A percentile compares a stretch with the other conserved stretches of the same genome.
These are phyloP conservation scores for Chloris gayana DNA, from an alignment of 176 grass and related monocot genomes.

Conservation along the genomic window DNA sequence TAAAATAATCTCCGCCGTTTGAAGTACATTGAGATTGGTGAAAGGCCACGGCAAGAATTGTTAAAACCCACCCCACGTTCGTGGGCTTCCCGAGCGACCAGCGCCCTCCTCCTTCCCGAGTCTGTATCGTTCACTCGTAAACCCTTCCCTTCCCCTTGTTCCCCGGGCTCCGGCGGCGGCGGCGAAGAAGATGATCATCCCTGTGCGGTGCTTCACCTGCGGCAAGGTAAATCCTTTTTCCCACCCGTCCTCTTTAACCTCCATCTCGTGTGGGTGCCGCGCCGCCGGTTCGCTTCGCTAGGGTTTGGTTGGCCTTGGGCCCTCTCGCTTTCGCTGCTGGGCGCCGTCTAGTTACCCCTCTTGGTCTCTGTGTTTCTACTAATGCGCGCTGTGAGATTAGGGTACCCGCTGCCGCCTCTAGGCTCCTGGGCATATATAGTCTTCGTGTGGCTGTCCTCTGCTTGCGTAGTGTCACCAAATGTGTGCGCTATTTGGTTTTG, in stretches of 20 bases:
- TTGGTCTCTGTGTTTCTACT: neutral
- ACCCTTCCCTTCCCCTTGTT: slow-evolving; percentile 3
- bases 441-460: neutral
- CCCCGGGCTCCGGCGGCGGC: slow-evolving; percentile 11
- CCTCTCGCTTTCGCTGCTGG: neutral
- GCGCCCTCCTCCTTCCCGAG: neutral
- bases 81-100: neutral
- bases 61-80: neutral
- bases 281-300: neutral
- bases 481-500: neutral
- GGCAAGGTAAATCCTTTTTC: slow-evolving; percentile 51
- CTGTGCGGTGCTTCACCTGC: slow-evolving; percentile 94
- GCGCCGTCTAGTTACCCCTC: neutral
- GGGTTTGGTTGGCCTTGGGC: neutral
- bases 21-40: neutral
- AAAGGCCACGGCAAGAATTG: neutral
- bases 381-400: neutral
- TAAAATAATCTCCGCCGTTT: too few species aligned
- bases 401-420: neutral
- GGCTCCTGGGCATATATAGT: neutral
- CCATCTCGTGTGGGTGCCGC: neutral
- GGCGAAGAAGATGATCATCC: slow-evolving; percentile 81
- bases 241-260: neutral
- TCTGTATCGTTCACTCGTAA: neutral
- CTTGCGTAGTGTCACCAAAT: neutral